Conservation (phyloP, 495 filamentous ascomycete species). For the Bombardia bombarda region DNA sequence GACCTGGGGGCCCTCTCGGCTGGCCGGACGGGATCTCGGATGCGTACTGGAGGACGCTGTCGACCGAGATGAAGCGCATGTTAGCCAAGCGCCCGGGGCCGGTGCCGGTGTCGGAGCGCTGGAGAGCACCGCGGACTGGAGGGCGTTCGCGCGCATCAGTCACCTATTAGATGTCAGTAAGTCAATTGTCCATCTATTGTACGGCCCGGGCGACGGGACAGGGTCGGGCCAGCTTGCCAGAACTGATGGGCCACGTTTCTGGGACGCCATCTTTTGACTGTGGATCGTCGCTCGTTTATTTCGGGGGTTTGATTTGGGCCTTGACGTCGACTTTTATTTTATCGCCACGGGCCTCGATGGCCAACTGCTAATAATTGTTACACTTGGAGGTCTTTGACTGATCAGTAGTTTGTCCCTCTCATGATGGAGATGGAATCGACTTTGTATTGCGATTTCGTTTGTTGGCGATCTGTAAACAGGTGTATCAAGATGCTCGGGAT, state of each 20-base stretch:
- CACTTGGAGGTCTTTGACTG: no score
- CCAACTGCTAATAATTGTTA: no score
- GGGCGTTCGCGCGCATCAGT: slow-evolving; percentile 30
- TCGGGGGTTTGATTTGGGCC: not conserved
- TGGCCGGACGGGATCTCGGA: slow-evolving; percentile 95
- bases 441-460: no score
- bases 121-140: slow-evolving; percentile 10
- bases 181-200: not conserved
- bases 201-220: not conserved
- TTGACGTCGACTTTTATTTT: not conserved
- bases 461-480: no score
- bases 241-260: slow-evolving; percentile 28
- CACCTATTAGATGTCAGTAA: slow-evolving; percentile 14
- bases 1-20: slow-evolving; percentile 62
- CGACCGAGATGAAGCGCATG: slow-evolving; percentile 86
- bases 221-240: slow-evolving; percentile 18
- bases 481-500: no score
- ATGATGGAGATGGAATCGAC: no score
- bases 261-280: slow-evolving; percentile 16
- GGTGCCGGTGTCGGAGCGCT: slow-evolving; percentile 4
- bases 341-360: no score
- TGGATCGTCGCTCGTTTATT: not conserved
- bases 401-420: no score
- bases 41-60: slow-evolving; percentile 88
- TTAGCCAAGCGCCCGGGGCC: slow-evolving; percentile 23